phyloP scores from a whole-genome alignment of 1,139 yeast species.

The Debaryomyces fabryi region DNA sequence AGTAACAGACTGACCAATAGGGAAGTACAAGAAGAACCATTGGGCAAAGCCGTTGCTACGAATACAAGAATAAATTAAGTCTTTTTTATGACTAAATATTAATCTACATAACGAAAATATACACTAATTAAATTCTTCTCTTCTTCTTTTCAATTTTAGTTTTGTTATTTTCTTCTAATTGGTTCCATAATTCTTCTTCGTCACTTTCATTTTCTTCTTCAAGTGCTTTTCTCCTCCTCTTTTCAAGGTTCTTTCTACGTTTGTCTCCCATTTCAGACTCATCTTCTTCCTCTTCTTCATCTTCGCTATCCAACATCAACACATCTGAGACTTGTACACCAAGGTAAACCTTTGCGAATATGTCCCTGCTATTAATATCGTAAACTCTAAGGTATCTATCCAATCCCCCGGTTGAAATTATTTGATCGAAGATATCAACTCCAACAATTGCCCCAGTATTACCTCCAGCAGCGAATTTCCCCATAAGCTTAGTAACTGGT shows the following conservation, averaged over 20 bases:
- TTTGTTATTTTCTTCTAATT: constrained; percentile 30
- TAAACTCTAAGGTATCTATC: constrained; percentile 85
- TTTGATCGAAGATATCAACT: constrained; percentile 26
- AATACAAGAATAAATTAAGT: constrained; percentile 4
- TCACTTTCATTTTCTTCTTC: constrained; percentile 35
- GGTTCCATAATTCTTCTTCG: constrained; percentile 44
- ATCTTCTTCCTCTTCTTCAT: constrained; percentile 28
- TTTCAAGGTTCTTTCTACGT: constrained; percentile 22
- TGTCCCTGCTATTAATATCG: constrained; percentile 57
- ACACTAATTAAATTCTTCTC: constrained; percentile 13
- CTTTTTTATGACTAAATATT: constrained; percentile 2
- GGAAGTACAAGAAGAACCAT: constrained; percentile 21
- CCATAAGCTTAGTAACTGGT: constrained; percentile 43
- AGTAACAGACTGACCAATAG: constrained; percentile 18
- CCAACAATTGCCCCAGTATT: constrained; percentile 51
- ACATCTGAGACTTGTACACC: constrained; percentile 74
- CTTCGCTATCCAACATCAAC: constrained; percentile 52
- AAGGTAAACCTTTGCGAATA: constrained; percentile 69
- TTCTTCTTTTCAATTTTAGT: constrained; percentile 28
- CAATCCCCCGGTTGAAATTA: constrained; percentile 69
- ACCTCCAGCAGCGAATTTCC: constrained; percentile 46
- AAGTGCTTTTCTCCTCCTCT: constrained; percentile 20
- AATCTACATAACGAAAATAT: constrained; percentile 4
- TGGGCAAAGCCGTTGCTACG: constrained; percentile 7
- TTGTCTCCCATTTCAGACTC: constrained; percentile 15